phyloP scores from a whole-genome alignment of 352 stramenopile genomes.

The Globisporangium cylindrosporum region DNA sequence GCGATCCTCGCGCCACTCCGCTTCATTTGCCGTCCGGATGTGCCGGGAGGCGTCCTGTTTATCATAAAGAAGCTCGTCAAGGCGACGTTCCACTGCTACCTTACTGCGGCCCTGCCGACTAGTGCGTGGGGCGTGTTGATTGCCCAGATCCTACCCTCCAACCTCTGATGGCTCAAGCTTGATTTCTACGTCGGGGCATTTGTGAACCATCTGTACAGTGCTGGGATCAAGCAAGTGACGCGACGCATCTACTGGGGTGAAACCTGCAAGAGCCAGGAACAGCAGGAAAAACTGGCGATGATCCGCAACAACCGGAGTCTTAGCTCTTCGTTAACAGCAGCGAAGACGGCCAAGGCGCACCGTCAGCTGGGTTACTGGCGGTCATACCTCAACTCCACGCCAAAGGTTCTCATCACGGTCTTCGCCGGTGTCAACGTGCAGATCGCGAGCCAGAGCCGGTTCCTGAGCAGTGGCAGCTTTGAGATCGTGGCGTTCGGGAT shows the following conservation, averaged over 20 bases:
- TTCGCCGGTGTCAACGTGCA: constrained; percentile 1
- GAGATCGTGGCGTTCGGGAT: not conserved
- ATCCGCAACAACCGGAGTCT: not conserved
- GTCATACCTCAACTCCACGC: not conserved
- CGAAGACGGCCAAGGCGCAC: not conserved
- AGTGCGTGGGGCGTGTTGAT: not conserved
- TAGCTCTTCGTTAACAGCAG: too few relatives aligned
- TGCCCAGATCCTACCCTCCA: not conserved
- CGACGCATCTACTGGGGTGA: constrained; percentile 1
- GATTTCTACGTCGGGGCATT: not conserved
- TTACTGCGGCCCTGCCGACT: not conserved
- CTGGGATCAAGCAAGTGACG: not conserved
- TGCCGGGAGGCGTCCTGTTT: not conserved
- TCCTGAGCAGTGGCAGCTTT: not conserved
- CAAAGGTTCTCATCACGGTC: not conserved
- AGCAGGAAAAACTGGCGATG: not conserved
- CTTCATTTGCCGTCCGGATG: constrained; percentile 14
- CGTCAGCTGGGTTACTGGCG: constrained; percentile 9
- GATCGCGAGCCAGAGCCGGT: constrained; percentile 4
- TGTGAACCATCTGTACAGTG: not conserved
- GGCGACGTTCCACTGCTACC: constrained; percentile 12
- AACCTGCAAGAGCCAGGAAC: constrained; percentile 4
- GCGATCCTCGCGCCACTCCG: not conserved
- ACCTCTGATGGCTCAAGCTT: constrained; percentile 1
- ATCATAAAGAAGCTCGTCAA: constrained; percentile 4